These are phyloP conservation scores for Fusarium piperis DNA, from an alignment of 2,329 filamentous ascomycete genomes.

Conservation along the genomic window DNA sequence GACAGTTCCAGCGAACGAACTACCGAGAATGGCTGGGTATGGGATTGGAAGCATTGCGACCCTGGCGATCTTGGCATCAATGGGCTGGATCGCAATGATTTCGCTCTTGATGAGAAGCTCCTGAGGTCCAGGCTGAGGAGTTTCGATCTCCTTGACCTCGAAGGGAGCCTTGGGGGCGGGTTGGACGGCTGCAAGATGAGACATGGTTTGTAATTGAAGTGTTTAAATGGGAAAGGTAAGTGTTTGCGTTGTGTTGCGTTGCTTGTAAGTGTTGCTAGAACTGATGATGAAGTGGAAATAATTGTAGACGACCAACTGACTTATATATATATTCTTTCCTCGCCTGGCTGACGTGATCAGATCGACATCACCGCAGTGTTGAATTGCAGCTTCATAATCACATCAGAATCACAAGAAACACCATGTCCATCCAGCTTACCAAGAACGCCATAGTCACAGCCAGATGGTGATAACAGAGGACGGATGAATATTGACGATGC, in stretches of 20 bases:
- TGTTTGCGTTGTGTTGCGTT: not conserved
- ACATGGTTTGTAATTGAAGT: not conserved
- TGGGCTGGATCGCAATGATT: constrained; percentile 28
- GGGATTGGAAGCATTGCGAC: constrained; percentile 30
- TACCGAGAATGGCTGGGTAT: constrained; percentile 27
- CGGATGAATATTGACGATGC: not conserved
- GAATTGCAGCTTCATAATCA: not conserved
- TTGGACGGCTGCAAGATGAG: constrained; percentile 26
- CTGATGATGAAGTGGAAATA: not conserved
- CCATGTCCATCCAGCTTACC: not conserved
- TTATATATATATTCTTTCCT: not conserved
- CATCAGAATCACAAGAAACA: not conserved
- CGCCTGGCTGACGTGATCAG: not conserved
- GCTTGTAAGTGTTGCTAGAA: not conserved
- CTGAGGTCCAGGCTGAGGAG: constrained; percentile 24
- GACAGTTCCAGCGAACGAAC: constrained; percentile 29
- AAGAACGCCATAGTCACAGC: not conserved
- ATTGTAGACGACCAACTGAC: not conserved
- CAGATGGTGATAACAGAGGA: not conserved
- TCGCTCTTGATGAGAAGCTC: constrained; percentile 34
- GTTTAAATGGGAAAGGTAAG: not conserved
- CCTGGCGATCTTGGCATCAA: constrained; percentile 34
- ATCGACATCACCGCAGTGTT: not conserved
- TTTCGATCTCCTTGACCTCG: constrained; percentile 21
- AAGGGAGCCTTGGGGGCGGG: constrained; percentile 28